Evolutionary conservation across 148 eudicot genomes (phyloP).

Genomic region (Amaranthus palmeri): DNA sequence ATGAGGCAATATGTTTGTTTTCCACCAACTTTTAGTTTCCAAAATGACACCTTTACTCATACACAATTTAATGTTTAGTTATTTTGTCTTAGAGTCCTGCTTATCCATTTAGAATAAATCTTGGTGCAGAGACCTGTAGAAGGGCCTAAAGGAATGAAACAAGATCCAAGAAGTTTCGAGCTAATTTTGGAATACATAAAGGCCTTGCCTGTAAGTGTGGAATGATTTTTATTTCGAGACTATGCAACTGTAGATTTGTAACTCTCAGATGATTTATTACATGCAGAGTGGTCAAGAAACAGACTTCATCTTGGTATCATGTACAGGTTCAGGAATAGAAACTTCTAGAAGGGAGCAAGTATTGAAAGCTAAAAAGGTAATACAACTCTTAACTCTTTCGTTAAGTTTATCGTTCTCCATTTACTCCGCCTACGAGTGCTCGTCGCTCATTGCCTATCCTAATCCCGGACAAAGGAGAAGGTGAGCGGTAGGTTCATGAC

Average conservation of each 20-base stretch:
- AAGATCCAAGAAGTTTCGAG: slow-evolving; percentile 84
- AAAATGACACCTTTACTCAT: background rate
- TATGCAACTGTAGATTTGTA: background rate
- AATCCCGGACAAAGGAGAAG: too few relatives aligned
- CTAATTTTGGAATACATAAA: slow-evolving; percentile 80
- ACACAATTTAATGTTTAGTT: background rate
- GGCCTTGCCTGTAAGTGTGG: slow-evolving; percentile 79
- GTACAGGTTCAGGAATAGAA: slow-evolving; percentile 88
- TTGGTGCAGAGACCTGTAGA: slow-evolving; percentile 68
- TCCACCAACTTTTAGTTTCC: background rate
- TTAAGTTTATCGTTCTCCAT: background rate
- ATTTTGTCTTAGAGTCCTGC: background rate
- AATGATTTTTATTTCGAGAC: background rate
- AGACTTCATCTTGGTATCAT: slow-evolving; percentile 90
- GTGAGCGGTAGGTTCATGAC: too few relatives aligned
- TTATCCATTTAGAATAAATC: background rate
- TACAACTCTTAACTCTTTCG: background rate
- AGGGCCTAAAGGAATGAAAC: slow-evolving; percentile 52
- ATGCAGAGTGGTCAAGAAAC: slow-evolving; percentile 96
- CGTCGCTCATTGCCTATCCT: too few relatives aligned
- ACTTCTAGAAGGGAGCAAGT: slow-evolving; percentile 80
- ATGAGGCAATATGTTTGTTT: background rate
- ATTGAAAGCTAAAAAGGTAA: slow-evolving; percentile 83
- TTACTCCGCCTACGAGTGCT: background rate
- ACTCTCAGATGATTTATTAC: slow-evolving; percentile 10